A percentile compares a stretch with the other conserved stretches of the same genome.
Evolutionary conservation across 306 rosid genomes (phyloP).

Genomic region (Begonia peltatifolia): DNA sequence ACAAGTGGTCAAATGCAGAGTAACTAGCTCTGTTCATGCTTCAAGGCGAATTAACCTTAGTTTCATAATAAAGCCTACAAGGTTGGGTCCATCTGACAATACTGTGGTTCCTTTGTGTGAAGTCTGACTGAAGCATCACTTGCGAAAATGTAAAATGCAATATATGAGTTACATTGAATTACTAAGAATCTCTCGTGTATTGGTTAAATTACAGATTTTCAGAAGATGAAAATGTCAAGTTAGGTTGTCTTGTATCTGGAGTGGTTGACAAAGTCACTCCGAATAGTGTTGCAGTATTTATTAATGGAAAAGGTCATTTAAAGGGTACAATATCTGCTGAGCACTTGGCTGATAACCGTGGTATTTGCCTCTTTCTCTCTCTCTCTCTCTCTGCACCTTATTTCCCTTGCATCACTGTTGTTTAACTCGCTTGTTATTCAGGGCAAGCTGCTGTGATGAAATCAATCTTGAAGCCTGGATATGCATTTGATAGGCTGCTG

Average conservation of each 20-base stretch:
- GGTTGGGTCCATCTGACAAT: conserved; percentile 29
- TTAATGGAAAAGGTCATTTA: conserved; percentile 44
- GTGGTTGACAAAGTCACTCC: conserved; percentile 60
- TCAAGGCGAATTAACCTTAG: conserved; percentile 82
- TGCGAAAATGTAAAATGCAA: no score
- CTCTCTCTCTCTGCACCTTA: neutral
- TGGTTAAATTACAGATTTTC: conserved; percentile 50
- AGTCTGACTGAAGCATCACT: no score
- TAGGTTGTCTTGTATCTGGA: conserved; percentile 73
- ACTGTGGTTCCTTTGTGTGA: neutral
- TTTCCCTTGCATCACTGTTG: conserved; percentile 9
- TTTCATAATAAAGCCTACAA: conserved; percentile 62
- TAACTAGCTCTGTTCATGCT: conserved; percentile 42
- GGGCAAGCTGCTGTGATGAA: conserved; percentile 55
- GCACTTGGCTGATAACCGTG: conserved; percentile 88
- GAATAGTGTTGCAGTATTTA: conserved; percentile 40
- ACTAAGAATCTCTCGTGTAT: neutral
- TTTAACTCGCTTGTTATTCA: conserved; percentile 22
- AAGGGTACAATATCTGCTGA: conserved; percentile 63
- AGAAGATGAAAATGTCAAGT: conserved; percentile 42
- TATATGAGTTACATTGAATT: conserved; percentile 8
- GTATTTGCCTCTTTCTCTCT: conserved; percentile 20
- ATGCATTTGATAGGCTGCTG: conserved; percentile 66
- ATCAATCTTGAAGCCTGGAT: conserved; percentile 73
- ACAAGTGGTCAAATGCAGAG: conserved; percentile 85